Base-by-base conservation (phyloP, 768 basidiomycete species). In the Lactarius pseudohatsudake region DNA sequence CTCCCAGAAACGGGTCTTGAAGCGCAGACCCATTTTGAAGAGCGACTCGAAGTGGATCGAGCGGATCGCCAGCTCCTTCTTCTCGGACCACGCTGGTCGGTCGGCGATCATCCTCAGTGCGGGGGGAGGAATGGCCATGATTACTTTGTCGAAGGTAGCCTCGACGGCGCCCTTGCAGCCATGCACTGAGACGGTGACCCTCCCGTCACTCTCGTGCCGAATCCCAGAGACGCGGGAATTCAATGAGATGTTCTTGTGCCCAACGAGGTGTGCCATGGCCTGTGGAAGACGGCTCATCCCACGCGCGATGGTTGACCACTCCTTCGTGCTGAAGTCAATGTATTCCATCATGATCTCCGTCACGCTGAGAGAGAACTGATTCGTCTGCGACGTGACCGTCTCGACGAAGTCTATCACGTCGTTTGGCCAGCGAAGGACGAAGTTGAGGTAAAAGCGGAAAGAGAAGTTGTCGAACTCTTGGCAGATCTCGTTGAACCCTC, bases 301-400 rank as follows among this genome's bases (percentile, higher is more conserved):
- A 36, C 64, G 54, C 7, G 61, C 72, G 45, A 72, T 62, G 16
- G 72, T 72, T 26, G 64, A 65, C 72, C 72, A 72, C 22, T 65
- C 58, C 50, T 72, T 60, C 2, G 70, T 73, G 43, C 64, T 64
- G 50, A 72, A 72, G 65, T 72, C 72, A 30, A 73, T 65, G 55
- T 69, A 60, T 43, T 72, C 72, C 72, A 72, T 72, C 15, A 72
- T 55, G 64, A 72, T 67, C 67, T 72, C 72, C 11, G 70, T 64
- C n/a, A 71, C 69, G 65, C 72, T 72, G 50, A 73, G 72, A 13
- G 64, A 55, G 72, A 72, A 72, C 57, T 72, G 72, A 55, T 72
- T 72, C 26, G 72, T 72, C 30, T 72, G 72, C 20, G 72, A 72
- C 4, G 60, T 62, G 55, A 73, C 57, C n/a, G 70, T 73, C 61